Base-by-base conservation (phyloP, 495 filamentous ascomycete genomes). In the Daldinia decipiens region DNA sequence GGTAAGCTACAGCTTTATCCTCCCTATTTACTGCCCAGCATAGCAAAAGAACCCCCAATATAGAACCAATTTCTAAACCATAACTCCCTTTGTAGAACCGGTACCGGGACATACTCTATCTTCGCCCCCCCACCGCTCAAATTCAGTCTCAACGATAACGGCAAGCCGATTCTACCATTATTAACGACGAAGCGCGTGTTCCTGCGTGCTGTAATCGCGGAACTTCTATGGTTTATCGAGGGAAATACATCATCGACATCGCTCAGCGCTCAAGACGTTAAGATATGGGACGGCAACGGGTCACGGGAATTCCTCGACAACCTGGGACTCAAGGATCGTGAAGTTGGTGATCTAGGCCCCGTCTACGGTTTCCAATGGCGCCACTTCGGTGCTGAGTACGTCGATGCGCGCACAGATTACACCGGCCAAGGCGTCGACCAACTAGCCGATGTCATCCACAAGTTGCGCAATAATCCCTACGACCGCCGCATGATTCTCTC, bases 351-450 rank as follows among this genome's bases (percentile, higher is more conserved):
- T 76, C 86, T 99, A 0, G 95, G 95, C 1, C 96, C 96, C 61
- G 94, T 99, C 0, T 99, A 99, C 77, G 95, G 95, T 4, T 99
- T 99, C 83, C 95, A 99, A 79, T 99, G 95, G 95, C 92, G 96
- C 21, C 95, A 98, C 77, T 99, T 99, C 74, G 95, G 95, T 32
- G 95, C 95, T 8, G 86, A 91, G 62, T 98, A 99, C 76, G 79
- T 87, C 12, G 92, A 96, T 74, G 85, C 88, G 11, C 79, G 90
- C 55, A 86, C 91, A 0, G 93, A 98, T 76, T 99, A 99, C 80
- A 87, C 87, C 0, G 93, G 93, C 1, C 84, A 97, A 76, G 95
- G 95, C 12, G 91, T 96, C 5, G 95, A 98, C 76, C 95, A 99
- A 81, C 84, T 99, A 24, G 90, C 91, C 17, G 90, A 94, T 47